phyloP scores from a whole-genome alignment of 2,329 filamentous ascomycete genomes.

The Nemania sp. region DNA sequence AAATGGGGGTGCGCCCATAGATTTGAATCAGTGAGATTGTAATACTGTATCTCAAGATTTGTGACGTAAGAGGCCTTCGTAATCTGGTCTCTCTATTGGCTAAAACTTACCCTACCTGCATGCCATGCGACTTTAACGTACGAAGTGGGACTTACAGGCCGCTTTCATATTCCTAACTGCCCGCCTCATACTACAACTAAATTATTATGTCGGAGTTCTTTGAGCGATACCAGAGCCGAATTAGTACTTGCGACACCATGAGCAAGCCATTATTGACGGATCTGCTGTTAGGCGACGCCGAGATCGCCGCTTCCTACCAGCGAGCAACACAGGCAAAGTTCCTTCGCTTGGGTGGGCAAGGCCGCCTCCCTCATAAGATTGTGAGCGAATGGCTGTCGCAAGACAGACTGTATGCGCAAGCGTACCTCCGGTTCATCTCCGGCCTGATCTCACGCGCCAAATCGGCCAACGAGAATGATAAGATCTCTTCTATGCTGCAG shows the following conservation, averaged over 20 bases:
- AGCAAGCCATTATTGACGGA: conserved; percentile 27
- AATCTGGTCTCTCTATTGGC: neutral
- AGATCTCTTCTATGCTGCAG: conserved; percentile 33
- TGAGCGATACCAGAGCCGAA: too few species aligned
- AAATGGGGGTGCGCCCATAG: too few species aligned
- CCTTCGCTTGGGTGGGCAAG: conserved; percentile 36
- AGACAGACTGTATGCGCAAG: conserved; percentile 40
- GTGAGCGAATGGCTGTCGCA: conserved; percentile 40
- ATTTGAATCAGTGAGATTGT: conserved; percentile 7
- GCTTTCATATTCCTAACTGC: too few species aligned
- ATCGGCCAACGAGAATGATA: conserved; percentile 26
- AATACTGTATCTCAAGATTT: too few species aligned
- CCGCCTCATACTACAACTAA: too few species aligned
- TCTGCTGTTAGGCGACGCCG: conserved; percentile 29
- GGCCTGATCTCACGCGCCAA: conserved; percentile 36
- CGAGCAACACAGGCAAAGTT: conserved; percentile 36
- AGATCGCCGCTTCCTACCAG: conserved; percentile 30
- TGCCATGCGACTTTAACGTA: neutral
- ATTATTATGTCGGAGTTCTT: too few species aligned
- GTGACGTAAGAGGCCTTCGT: too few species aligned
- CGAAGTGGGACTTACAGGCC: too few species aligned
- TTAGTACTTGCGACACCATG: conserved; percentile 15
- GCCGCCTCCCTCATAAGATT: conserved; percentile 28
- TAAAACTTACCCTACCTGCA: neutral
- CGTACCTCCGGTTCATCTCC: conserved; percentile 39